Evolutionary conservation across 306 rosid species (phyloP), one percentile per base, ranked within the genome.

Genomic region (Castanea crenata): DNA sequence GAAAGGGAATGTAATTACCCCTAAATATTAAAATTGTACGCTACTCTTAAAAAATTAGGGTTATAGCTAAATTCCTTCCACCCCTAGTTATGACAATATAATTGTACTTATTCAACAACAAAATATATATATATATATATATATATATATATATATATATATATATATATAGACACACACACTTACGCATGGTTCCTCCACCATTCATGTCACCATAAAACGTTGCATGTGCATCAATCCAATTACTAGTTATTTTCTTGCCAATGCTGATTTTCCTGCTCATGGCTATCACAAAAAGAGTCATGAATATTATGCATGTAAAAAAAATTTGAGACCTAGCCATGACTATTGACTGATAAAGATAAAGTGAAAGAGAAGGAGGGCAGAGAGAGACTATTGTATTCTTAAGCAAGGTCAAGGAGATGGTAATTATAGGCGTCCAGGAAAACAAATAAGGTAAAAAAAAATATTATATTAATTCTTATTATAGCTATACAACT

Each of bases 151-250:
- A 34, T 25, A 4, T 21, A 25, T 25, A 25, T 25, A 25, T 25
- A 25, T 25, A 23, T 23, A 23, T 23, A 23, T 23, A 23, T 23
- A 1, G 23, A 23, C 23, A 23, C 23, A 23, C 23, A 23, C 23
- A 69, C 94, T 90, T 85, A 93, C 94, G 57, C 98, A 94, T 94
- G 74, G 98, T 92, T 18, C 76, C 96, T 35, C 52, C 67, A 21
- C 97, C 94, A 0, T 0, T 0, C 81, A 85, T 82, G 80, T 89
- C 96, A 1, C 97, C 97, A 27, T 92, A 90, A 52, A 94, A 94
- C 14, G 97, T 94, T 72, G 98, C 97, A 72, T 32, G 88, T 0
- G 91, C 98, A 52, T 80, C 76, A 0, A 76, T 20, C 96, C 96
- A 94, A 5, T 0, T 31, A 4, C 0, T 1, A 18, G 27, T 74